phyloP scores from a whole-genome alignment of 2,329 filamentous ascomycete genomes.

The Dothidotthia symphoricarpi region DNA sequence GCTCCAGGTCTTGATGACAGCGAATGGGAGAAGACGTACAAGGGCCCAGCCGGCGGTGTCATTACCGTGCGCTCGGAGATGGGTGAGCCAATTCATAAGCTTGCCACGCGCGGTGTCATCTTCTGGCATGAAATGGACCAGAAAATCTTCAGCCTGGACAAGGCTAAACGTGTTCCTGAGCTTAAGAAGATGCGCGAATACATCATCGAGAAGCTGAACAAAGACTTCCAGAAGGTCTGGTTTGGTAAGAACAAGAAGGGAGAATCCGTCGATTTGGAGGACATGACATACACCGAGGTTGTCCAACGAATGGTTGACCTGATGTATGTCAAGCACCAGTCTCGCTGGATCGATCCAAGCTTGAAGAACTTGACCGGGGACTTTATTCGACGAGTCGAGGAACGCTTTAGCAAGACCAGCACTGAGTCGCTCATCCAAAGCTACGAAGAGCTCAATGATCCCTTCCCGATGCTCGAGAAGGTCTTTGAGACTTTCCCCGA shows the following conservation, averaged over 20 bases:
- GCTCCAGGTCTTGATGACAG: conserved; percentile 45
- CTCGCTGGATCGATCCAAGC: conserved; percentile 58
- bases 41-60: conserved; percentile 81
- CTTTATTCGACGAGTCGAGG: conserved; percentile 95
- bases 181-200: conserved; percentile 47
- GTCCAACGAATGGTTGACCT: conserved; percentile 48
- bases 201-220: conserved; percentile 50
- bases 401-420: conserved; percentile 81
- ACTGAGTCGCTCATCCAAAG: conserved; percentile 83
- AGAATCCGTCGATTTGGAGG: conserved; percentile 46
- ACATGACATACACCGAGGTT: conserved; percentile 52
- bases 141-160: conserved; percentile 95
- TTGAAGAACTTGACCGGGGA: conserved; percentile 82
- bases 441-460: conserved; percentile 82
- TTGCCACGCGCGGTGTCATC: conserved; percentile 89
- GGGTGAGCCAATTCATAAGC: conserved; percentile 99
- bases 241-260: conserved; percentile 47
- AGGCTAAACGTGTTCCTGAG: conserved; percentile 58
- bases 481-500: conserved; percentile 83
- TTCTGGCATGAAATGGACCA: conserved; percentile 99
- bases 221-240: conserved; percentile 52
- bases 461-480: conserved; percentile 72
- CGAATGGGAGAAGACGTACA: conserved; percentile 51
- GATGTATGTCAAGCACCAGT: conserved; percentile 49
- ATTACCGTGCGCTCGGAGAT: conserved; percentile 98